Percentiles rank a stretch among this genome's conserved stretches.
Conservation (phyloP, 2,329 filamentous ascomycete species). For the Cytospora leucostoma region DNA sequence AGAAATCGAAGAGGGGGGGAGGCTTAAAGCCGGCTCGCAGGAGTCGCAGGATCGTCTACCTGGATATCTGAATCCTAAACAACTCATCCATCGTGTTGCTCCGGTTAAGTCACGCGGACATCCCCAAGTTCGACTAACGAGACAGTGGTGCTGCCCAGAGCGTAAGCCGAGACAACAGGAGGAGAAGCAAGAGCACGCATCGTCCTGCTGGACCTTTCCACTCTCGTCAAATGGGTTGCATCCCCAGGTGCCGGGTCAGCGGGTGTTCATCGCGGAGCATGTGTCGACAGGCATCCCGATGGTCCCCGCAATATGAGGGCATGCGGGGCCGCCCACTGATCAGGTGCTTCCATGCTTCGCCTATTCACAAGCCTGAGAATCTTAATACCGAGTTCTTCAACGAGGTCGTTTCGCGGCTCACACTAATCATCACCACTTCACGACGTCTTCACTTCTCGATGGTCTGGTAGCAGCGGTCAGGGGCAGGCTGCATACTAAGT, state of each 20-base stretch:
- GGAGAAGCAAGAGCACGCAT: conserved; percentile 7
- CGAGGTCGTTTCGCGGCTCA: background rate
- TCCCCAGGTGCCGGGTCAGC: background rate
- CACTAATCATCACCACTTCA: too few relatives aligned
- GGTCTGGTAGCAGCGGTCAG: background rate
- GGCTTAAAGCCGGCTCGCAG: background rate
- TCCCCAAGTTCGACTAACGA: background rate
- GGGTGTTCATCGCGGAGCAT: conserved; percentile 11
- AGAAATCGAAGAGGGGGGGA: background rate
- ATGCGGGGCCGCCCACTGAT: conserved; percentile 22
- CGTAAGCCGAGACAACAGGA: conserved; percentile 10
- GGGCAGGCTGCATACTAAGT: background rate
- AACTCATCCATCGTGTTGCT: background rate
- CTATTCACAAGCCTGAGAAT: background rate
- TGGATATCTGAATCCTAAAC: background rate
- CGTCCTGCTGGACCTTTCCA: background rate
- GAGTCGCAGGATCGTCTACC: background rate
- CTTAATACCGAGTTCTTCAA: background rate
- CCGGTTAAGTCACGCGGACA: background rate
- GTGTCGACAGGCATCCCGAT: conserved; percentile 7
- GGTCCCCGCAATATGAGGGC: conserved; percentile 19
- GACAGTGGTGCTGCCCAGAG: background rate
- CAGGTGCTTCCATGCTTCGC: conserved; percentile 1
- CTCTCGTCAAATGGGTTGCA: conserved; percentile 7
- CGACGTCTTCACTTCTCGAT: background rate